Conservation (phyloP, 2,329 filamentous ascomycete genomes). For the Rasamsonia emersonii region DNA sequence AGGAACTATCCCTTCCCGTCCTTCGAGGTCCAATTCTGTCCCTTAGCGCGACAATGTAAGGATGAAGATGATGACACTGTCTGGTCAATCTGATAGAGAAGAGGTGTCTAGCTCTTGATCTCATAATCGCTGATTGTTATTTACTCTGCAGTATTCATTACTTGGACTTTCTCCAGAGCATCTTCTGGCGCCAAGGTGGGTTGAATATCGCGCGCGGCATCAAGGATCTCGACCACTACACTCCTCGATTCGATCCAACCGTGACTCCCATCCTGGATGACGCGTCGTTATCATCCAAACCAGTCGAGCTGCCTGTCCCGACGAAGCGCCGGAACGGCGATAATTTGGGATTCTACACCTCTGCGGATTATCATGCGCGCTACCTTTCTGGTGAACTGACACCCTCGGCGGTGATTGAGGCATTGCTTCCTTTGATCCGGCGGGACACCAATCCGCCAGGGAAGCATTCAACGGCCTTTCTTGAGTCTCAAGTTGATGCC, state of each 20-base stretch:
- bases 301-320: conserved; percentile 18
- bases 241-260: conserved; percentile 49
- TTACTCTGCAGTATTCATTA: conserved; percentile 50
- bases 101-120: background rate
- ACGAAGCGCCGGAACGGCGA: conserved; percentile 26
- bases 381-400: conserved; percentile 64
- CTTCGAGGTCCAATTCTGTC: conserved; percentile 58
- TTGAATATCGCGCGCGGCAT: conserved; percentile 52
- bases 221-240: conserved; percentile 45
- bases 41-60: conserved; percentile 54
- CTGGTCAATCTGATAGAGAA: background rate
- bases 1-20: conserved; percentile 58
- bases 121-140: background rate
- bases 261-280: conserved; percentile 39
- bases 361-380: conserved; percentile 66
- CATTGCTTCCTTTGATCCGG: conserved; percentile 61
- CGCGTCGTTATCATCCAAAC: conserved; percentile 11
- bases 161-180: conserved; percentile 51
- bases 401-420: conserved; percentile 62
- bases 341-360: conserved; percentile 52
- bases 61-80: conserved; percentile 6
- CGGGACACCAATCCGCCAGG: conserved; percentile 46
- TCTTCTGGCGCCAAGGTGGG: conserved; percentile 64
- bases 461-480: conserved; percentile 63
- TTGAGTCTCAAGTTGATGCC: conserved; percentile 55